phyloP scores from a whole-genome alignment of 2,329 filamentous ascomycete species.

The Orbilia quercus region DNA sequence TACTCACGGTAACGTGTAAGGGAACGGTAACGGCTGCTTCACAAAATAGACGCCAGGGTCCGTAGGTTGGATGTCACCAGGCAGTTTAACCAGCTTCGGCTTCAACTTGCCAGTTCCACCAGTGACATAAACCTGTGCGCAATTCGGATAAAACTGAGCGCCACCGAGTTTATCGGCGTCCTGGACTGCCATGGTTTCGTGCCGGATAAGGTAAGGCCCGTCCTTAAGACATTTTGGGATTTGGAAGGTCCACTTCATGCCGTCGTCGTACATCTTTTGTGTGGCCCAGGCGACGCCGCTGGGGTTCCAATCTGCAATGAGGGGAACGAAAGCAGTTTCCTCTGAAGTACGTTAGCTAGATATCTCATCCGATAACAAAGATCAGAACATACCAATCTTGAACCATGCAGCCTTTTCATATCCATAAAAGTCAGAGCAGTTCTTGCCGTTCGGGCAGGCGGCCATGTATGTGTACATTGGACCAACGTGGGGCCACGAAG shows the following conservation, averaged over 20 bases:
- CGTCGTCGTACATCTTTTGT: constrained; percentile 57
- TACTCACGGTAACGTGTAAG: constrained; percentile 34
- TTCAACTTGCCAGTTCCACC: constrained; percentile 38
- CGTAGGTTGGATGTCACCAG: constrained; percentile 39
- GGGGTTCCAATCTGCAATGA: constrained; percentile 39
- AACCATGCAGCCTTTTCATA: constrained; percentile 47
- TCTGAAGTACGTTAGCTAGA: constrained; percentile 11
- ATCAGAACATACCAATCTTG: constrained; percentile 23
- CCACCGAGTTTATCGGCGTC: constrained; percentile 46
- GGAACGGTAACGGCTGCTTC: constrained; percentile 18
- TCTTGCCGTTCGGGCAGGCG: constrained; percentile 27
- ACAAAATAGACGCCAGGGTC: constrained; percentile 31
- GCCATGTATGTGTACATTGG: constrained; percentile 46
- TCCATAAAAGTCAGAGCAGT: constrained; percentile 46
- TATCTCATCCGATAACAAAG: background rate
- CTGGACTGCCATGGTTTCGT: constrained; percentile 57
- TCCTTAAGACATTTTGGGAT: constrained; percentile 52
- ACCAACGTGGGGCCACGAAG: constrained; percentile 40
- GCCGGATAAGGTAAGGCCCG: constrained; percentile 56
- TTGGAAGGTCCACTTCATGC: constrained; percentile 55
- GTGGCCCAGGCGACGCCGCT: constrained; percentile 54
- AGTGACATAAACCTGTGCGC: constrained; percentile 37
- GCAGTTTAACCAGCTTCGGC: constrained; percentile 34
- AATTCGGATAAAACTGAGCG: constrained; percentile 55
- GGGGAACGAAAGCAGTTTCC: constrained; percentile 25